These are phyloP conservation scores for Nothophaeocryptopus gaeumannii DNA, from an alignment of 2,329 filamentous ascomycete genomes.

Conservation along the genomic window DNA sequence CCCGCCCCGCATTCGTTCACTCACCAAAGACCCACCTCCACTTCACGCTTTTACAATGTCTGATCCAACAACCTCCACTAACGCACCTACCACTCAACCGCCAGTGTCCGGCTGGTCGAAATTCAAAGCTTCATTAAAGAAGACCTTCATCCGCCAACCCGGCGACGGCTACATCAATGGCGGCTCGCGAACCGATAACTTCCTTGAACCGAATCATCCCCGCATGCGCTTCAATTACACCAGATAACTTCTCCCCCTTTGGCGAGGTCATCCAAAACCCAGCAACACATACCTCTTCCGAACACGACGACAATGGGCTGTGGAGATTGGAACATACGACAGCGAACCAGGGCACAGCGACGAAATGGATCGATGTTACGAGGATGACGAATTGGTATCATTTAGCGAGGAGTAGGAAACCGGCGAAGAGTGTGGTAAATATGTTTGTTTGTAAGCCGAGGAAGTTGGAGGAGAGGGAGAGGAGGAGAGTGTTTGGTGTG, in stretches of 20 bases:
- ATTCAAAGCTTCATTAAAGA: constrained; percentile 18
- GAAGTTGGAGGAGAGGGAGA: constrained; percentile 41
- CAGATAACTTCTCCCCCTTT: constrained; percentile 69
- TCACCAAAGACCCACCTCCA: neutral
- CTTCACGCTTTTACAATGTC: constrained; percentile 3
- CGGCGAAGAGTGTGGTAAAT: constrained; percentile 67
- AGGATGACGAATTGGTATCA: constrained; percentile 67
- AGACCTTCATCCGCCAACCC: constrained; percentile 20
- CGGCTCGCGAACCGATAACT: constrained; percentile 25
- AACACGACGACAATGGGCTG: constrained; percentile 12
- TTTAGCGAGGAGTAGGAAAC: constrained; percentile 58
- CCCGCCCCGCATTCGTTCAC: neutral
- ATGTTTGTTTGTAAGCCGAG: constrained; percentile 84
- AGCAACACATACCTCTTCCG: constrained; percentile 45
- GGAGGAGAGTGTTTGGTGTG: constrained; percentile 57
- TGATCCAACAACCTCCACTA: constrained; percentile 6
- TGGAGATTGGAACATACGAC: constrained; percentile 50
- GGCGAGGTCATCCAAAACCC: constrained; percentile 76
- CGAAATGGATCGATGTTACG: constrained; percentile 83
- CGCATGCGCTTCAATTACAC: constrained; percentile 62
- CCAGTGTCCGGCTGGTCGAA: constrained; percentile 5
- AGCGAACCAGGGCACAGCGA: constrained; percentile 81
- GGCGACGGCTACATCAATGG: constrained; percentile 14
- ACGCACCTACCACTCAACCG: constrained; percentile 5
- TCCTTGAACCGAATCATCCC: constrained; percentile 48